phyloP scores from a whole-genome alignment of 306 rosid species.

The Gastrolobium bilobum region DNA sequence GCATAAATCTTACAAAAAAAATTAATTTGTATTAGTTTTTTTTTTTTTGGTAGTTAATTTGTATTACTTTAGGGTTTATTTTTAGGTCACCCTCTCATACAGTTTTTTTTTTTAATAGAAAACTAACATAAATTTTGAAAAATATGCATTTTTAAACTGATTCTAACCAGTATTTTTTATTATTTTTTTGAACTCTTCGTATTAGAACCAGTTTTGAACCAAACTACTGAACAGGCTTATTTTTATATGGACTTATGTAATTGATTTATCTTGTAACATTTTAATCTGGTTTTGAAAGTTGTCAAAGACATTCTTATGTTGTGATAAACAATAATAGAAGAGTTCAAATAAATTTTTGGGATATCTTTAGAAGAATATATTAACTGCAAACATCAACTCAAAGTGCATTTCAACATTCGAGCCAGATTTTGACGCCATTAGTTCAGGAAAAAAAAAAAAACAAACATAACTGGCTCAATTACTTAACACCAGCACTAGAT shows the following conservation, averaged over 20 bases:
- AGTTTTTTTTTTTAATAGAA: background rate
- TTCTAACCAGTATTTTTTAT: background rate
- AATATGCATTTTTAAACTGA: background rate
- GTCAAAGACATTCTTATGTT: too few species aligned
- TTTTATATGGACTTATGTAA: background rate
- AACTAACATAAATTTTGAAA: background rate
- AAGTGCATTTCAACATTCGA: constrained; percentile 12
- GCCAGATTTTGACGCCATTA: background rate
- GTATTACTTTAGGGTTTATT: too few species aligned
- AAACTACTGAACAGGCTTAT: background rate
- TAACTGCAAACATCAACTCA: constrained; percentile 11
- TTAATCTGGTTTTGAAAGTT: background rate
- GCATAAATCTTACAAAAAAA: too few species aligned
- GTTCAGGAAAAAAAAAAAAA: constrained; percentile 12
- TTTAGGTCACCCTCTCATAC: too few species aligned
- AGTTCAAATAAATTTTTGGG: background rate
- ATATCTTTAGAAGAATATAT: background rate
- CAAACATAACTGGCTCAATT: background rate
- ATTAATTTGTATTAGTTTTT: too few species aligned
- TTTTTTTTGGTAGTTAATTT: too few species aligned
- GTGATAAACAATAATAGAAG: background rate
- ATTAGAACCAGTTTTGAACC: background rate
- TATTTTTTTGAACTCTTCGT: background rate
- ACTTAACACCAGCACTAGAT: constrained; percentile 14
- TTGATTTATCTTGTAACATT: background rate